Conservation (phyloP, 306 rosid species). For the Morella rubra region DNA sequence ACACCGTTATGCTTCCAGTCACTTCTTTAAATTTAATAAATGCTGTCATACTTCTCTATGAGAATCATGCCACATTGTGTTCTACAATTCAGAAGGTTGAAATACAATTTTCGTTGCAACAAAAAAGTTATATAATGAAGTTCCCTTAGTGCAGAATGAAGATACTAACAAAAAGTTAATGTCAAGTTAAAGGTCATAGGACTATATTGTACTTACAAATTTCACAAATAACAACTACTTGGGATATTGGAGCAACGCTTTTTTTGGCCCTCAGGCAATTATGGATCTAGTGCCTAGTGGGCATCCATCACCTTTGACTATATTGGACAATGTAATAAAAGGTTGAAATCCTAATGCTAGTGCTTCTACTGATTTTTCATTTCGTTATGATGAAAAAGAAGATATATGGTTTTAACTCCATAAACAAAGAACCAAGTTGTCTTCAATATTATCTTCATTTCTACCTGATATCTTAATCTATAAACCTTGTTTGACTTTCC, state of each 20-base stretch:
- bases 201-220: not conserved
- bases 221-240: not conserved
- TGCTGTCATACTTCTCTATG: too few relatives aligned
- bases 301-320: not conserved
- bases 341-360: not conserved
- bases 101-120: not conserved
- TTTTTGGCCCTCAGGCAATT: not conserved
- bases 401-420: not conserved
- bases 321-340: too few relatives aligned
- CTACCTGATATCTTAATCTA: not conserved
- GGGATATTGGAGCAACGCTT: not conserved
- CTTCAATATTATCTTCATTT: too few relatives aligned
- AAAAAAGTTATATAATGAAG: not conserved
- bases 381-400: not conserved
- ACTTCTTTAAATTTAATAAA: too few relatives aligned
- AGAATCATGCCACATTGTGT: not conserved
- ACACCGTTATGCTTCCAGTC: not conserved
- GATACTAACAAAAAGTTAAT: not conserved
- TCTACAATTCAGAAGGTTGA: not conserved
- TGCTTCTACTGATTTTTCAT: not conserved
- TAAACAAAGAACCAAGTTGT: not conserved
- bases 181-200: not conserved
- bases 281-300: not conserved
- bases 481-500: not conserved
- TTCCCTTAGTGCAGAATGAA: not conserved